These are phyloP conservation scores for Centrapalus pauciflorus DNA, from an alignment of 129 eudicot genomes.

Conservation along the genomic window DNA sequence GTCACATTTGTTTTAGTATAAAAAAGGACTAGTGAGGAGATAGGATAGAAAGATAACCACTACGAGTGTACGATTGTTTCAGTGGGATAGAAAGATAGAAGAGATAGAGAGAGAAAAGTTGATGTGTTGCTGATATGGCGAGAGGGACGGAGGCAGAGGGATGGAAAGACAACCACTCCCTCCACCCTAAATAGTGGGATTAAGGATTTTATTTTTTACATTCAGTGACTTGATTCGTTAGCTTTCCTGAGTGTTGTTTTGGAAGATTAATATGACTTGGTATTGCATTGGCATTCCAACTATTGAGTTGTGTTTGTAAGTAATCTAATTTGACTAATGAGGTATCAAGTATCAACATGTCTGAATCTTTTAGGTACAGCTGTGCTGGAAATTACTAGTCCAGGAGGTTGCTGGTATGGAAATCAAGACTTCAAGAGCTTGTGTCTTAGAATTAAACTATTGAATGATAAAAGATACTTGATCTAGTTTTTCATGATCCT, in stretches of 20 bases:
- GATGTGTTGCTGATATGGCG: too few relatives aligned
- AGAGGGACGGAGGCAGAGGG: too few relatives aligned
- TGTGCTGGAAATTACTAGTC: neutral
- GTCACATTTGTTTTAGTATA: too few relatives aligned
- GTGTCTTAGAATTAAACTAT: neutral
- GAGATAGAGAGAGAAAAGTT: too few relatives aligned
- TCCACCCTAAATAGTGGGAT: too few relatives aligned
- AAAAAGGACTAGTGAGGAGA: too few relatives aligned
- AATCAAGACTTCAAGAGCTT: neutral
- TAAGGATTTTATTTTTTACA: neutral
- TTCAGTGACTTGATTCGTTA: neutral
- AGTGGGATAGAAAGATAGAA: too few relatives aligned
- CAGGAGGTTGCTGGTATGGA: neutral
- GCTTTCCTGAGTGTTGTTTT: neutral
- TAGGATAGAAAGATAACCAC: too few relatives aligned
- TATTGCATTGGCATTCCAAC: neutral
- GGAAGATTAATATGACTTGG: neutral
- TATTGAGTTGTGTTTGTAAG: neutral
- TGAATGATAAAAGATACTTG: neutral
- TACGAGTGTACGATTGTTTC: too few relatives aligned
- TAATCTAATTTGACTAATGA: neutral
- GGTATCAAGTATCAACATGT: neutral
- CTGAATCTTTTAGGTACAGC: neutral
- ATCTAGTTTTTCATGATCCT: neutral
- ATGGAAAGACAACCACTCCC: too few relatives aligned